A percentile compares a stretch with the other conserved stretches of the same genome.
Conservation (phyloP, 305 asterid species). For the Fraxinus albicans region DNA sequence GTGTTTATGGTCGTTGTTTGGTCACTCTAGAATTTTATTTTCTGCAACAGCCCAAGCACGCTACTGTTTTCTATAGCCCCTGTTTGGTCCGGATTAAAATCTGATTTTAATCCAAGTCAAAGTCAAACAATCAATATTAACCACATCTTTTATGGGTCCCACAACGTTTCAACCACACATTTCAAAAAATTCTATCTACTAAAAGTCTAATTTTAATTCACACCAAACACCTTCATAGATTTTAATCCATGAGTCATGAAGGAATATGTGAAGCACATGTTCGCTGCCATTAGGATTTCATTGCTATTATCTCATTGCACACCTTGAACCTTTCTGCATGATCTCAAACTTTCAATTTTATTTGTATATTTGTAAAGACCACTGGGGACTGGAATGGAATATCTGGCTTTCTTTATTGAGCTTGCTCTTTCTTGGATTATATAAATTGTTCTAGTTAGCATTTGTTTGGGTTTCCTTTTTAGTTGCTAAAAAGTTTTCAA, state of each 20-base stretch:
- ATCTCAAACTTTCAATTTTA: background rate
- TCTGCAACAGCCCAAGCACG: background rate
- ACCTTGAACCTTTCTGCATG: background rate
- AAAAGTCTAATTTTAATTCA: too few species aligned
- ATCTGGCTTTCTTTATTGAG: background rate
- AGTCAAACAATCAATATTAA: too few species aligned
- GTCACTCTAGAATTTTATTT: background rate
- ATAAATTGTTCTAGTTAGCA: slow-evolving; percentile 2
- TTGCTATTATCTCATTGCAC: background rate
- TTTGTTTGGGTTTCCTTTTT: background rate
- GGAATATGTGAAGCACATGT: background rate
- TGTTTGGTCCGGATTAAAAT: too few species aligned
- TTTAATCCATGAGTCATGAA: background rate
- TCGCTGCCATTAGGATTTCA: background rate
- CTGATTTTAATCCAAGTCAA: background rate
- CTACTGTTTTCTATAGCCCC: background rate
- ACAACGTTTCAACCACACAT: too few species aligned
- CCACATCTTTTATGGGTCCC: too few species aligned
- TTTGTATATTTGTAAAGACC: background rate
- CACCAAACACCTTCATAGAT: too few species aligned
- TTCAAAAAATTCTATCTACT: too few species aligned
- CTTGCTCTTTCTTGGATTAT: background rate
- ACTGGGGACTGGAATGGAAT: background rate
- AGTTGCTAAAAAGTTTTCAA: background rate
- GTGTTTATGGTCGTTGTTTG: background rate